Evolutionary conservation across 1,284 basidiomycete genomes (phyloP), one percentile per base, ranked within the genome.

Genomic region (Coriolopsis trogii): DNA sequence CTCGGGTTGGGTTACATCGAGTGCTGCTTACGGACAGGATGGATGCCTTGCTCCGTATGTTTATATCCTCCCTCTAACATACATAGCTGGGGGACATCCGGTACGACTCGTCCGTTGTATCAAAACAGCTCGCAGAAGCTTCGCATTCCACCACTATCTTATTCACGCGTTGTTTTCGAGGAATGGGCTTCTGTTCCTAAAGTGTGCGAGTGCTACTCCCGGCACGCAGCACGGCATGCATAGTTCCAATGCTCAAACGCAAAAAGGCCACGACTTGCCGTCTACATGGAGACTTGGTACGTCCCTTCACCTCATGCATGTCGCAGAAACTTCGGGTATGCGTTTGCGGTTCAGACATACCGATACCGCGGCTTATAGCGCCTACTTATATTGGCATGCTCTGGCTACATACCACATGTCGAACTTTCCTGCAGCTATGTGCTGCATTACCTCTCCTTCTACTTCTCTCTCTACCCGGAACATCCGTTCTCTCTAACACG

Each of bases 101-200:
- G 53, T 59, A 53, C 57, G 53, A 59, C 57, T 42, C 38, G 43
- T 53, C 52, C 54, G 58, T 59, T 59, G 58, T 59, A 59, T 52
- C 49, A 59, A 59, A 56, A 55, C 43, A 29, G 54, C 58, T 59
- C 58, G 36, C 39, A 51, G 49, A 52, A 44, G 58, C 51, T 41
- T 56, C 48, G 52, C 54, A 56, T 56, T 47, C 52, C 53, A 59
- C 48, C n/a, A n/a, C 43, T 56, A 56, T 59, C 43, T 56, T 56
- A 59, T 59, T 53, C 54, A 53, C 38, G 37, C 41, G n/a, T 30
- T 41, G 30, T 48, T 46, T 20, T 41, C 9, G 41, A 42, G n/a
- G n/a, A n/a, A n/a, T n/a, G n/a, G n/a, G 18, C 28, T 24, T 16
- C 13, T 34, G 16, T n/a, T 29, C n/a, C 39, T 44, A n/a, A n/a